phyloP scores from a whole-genome alignment of 352 stramenopile genomes.

The Elongisporangium undulatum region DNA sequence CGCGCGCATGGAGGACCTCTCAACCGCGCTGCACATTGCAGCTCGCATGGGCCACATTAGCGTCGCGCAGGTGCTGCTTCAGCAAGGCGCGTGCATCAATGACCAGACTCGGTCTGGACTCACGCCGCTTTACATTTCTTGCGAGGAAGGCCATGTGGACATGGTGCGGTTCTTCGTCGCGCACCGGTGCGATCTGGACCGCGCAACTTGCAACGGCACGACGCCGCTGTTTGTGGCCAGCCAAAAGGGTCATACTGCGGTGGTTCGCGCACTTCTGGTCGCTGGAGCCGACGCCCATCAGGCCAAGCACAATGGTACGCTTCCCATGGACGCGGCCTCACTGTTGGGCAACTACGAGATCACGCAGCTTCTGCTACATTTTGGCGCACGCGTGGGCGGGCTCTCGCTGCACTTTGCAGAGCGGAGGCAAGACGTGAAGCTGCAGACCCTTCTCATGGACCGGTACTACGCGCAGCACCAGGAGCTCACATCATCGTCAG shows the following conservation, averaged over 20 bases:
- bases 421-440: conserved; percentile 44
- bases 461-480: conserved; percentile 61
- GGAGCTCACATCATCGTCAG: background rate
- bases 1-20: conserved; percentile 71
- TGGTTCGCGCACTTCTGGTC: conserved; percentile 53
- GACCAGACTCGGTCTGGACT: conserved; percentile 77
- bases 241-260: conserved; percentile 53
- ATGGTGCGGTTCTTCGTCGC: conserved; percentile 62
- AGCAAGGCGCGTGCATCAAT: conserved; percentile 47
- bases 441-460: conserved; percentile 60
- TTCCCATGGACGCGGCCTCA: conserved; percentile 62
- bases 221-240: conserved; percentile 75
- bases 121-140: conserved; percentile 79
- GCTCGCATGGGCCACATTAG: conserved; percentile 68
- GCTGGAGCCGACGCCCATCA: conserved; percentile 46
- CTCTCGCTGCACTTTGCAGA: conserved; percentile 75
- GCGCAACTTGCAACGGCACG: conserved; percentile 54
- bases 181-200: conserved; percentile 21
- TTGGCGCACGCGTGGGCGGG: conserved; percentile 55
- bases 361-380: conserved; percentile 54
- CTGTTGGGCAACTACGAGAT: conserved; percentile 61
- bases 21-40: conserved; percentile 75
- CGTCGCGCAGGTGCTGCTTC: conserved; percentile 47
- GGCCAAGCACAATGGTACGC: conserved; percentile 71
- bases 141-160: conserved; percentile 67